Conservation (phyloP, 2,329 filamentous ascomycete species). For the Colletotrichum nymphaeae region DNA sequence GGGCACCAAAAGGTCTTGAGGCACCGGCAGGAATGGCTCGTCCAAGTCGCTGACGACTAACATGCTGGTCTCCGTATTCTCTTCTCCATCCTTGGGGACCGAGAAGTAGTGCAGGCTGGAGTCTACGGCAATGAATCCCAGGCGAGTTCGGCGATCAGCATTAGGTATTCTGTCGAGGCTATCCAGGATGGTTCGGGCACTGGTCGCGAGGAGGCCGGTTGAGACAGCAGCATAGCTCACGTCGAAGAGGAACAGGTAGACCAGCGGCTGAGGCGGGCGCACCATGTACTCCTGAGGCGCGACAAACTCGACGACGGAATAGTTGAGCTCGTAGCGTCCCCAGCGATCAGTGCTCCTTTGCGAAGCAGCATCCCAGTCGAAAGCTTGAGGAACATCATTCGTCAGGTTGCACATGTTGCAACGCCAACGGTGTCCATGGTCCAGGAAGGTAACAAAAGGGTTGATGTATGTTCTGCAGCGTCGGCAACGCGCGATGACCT, state of each 20-base stretch:
- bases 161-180: conserved; percentile 98
- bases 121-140: conserved; percentile 96
- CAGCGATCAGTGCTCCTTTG: conserved; percentile 94
- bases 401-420: conserved; percentile 99
- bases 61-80: conserved; percentile 88
- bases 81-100: conserved; percentile 88
- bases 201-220: conserved; percentile 90
- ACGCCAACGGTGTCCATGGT: conserved; percentile 97
- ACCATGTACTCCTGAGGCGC: conserved; percentile 99
- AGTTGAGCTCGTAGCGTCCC: conserved; percentile 92
- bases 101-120: conserved; percentile 96
- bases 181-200: conserved; percentile 92
- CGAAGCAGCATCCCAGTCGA: conserved; percentile 94
- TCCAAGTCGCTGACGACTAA: conserved; percentile 94
- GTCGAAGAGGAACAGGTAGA: conserved; percentile 95
- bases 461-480: conserved; percentile 98
- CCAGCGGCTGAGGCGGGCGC: conserved; percentile 91
- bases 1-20: conserved; percentile 89
- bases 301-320: conserved; percentile 97
- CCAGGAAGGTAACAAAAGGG: conserved; percentile 94
- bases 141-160: conserved; percentile 88
- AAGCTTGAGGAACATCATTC: conserved; percentile 98
- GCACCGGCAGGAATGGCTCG: conserved; percentile 95
- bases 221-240: conserved; percentile 92
- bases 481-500: conserved; percentile 96